Evolutionary conservation across 768 basidiomycete genomes (phyloP), one percentile per base, ranked within the genome.

Genomic region (Pleurotus platypus): DNA sequence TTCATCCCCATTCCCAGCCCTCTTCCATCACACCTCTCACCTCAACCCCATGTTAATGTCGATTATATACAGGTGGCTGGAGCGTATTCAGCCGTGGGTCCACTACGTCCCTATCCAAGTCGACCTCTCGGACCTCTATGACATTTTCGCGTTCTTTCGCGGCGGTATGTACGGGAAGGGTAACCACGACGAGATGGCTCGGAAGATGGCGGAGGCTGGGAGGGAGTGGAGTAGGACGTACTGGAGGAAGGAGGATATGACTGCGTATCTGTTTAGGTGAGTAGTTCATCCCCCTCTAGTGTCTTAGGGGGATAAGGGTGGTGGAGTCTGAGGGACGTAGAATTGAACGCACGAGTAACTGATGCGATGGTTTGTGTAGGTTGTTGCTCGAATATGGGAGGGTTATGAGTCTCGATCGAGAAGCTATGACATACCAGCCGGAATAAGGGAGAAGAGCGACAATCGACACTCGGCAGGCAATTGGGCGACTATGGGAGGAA

Each of bases 21-120:
- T 35, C 15, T 7, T 13, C 4, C 27, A 2, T 16, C 4, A 18
- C 24, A 15, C 39, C 12, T 39, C 49, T 50, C 35, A 24, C 24
- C 4, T 49, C 11, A 24, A 53, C 35, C 27, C 16, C 42, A 24
- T 5, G 13, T 30, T 18, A 15, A 40, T 24, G 45, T 9, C 45
- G 20, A 48, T 4, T 2, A 35, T 11, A 3, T 9, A 35, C 30
- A 82, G 81, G 82, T 84, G 72, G 61, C 69, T 69, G 9, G 81
- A 83, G 39, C 76, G 82, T 18, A 71, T 81, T 48, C 78, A 77
- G 54, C 82, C 86, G 0, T 88, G 86, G 86, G 78, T 87, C 1
- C 86, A 88, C 63, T 89, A 87, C 62, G 78, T 88, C 0, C 87
- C 87, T 3, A 69, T 88, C 3, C 78, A 82, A 57, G 66, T 84